Evolutionary conservation across 2,329 filamentous ascomycete species (phyloP).

Genomic region (Trichophyton rubrum): DNA sequence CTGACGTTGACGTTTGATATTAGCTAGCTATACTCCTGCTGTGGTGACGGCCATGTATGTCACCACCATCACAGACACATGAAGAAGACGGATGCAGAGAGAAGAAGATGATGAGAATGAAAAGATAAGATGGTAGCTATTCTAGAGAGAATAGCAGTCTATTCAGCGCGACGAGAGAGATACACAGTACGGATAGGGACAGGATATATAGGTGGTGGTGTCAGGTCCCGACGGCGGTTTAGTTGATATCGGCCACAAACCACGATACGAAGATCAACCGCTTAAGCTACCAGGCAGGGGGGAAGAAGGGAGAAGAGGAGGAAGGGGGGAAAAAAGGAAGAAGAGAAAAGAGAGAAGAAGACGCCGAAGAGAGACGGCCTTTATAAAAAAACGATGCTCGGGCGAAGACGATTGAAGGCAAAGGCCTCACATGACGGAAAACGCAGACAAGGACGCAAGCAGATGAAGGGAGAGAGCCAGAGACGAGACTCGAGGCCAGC

Average conservation of each 20-base stretch:
- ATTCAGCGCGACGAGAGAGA: background rate
- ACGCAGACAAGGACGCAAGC: background rate
- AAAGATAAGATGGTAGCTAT: background rate
- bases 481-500: background rate
- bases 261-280: background rate
- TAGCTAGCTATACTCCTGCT: background rate
- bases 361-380: background rate
- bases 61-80: background rate
- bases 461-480: background rate
- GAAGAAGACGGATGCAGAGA: background rate
- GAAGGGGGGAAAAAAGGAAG: background rate
- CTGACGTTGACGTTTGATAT: background rate
- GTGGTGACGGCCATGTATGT: background rate
- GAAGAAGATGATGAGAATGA: background rate
- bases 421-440: slow-evolving; percentile 2
- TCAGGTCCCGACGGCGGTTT: background rate
- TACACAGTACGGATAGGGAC: background rate
- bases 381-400: background rate
- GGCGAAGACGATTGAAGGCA: background rate
- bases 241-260: background rate
- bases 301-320: background rate
- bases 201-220: background rate
- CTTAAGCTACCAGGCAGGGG: background rate
- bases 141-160: background rate
- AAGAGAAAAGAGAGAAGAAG: background rate